Conservation (phyloP, 331 rosid species). For the Malus hybrid region DNA sequence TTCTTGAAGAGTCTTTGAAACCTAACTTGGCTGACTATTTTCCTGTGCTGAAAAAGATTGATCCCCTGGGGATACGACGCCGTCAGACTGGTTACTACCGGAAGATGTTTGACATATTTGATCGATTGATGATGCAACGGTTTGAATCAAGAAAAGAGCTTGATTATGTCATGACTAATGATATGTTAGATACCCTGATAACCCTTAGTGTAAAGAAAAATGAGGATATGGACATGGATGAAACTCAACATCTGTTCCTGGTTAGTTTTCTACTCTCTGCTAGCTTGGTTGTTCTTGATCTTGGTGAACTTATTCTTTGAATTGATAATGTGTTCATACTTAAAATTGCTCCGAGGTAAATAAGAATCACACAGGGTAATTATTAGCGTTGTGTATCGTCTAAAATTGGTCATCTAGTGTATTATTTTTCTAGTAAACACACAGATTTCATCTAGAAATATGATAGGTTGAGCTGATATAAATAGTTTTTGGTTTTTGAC, state of each 20-base stretch:
- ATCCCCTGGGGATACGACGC: conserved; percentile 4
- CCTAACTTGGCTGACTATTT: conserved; percentile 17
- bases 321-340: too few relatives aligned
- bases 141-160: background rate
- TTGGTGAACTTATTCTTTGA: too few relatives aligned
- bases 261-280: background rate
- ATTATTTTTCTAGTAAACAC: too few relatives aligned
- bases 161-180: background rate
- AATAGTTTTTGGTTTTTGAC: too few relatives aligned
- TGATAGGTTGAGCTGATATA: too few relatives aligned
- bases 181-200: background rate
- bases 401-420: too few relatives aligned
- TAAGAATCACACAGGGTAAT: too few relatives aligned
- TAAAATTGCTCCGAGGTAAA: too few relatives aligned
- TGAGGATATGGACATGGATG: background rate
- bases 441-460: too few relatives aligned
- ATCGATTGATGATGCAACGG: background rate
- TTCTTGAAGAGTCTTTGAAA: background rate
- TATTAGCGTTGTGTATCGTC: too few relatives aligned
- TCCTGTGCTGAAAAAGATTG: conserved; percentile 8
- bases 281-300: too few relatives aligned
- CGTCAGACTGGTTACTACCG: background rate
- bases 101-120: conserved; percentile 7
- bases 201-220: background rate
- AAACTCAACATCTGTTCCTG: background rate